Evolutionary conservation across 73 alveolate genomes (phyloP), one percentile per base, ranked within the genome.

Genomic region (Halteria grandinella): DNA sequence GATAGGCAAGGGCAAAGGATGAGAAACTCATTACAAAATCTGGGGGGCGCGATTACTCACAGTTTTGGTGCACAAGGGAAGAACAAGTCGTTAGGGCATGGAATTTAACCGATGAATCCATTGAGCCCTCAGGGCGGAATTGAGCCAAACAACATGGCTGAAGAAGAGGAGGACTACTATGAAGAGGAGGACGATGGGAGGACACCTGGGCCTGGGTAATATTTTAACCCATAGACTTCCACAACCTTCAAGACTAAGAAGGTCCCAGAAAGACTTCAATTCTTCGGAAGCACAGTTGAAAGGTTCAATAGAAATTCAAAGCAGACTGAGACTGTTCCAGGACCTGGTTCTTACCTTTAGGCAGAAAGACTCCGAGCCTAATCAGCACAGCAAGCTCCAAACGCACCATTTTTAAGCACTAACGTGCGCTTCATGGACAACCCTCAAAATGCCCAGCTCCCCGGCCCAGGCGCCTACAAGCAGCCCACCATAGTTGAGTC

Each of bases 161-260:
- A n/a, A n/a, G n/a, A 72, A 50, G 74, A 71, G 23, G 83, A 69
- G 24, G 90, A 86, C 8, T 75, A 75, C 50, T 75, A 69, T 10
- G 62, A 28, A 0, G 90, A 75, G n/a, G 84, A 58, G 11, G 91
- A 79, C 36, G 90, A 83, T 2, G 77, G 55, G 33, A 47, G 32
- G 15, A 57, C 83, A n/a, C 93, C 92, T 28, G 95, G 95, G n/a
- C 95, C 95, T 14, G 95, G 95, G 27, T 29, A 48, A 34, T 88
- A 88, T 55, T 66, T 36, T 24, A 36, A 36, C 47, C 58, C 64
- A 3, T 66, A 88, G 27, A 51, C 54, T 7, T 63, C 41, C 12
- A 34, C 93, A 0, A 48, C 93, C 4, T 79, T 83, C 50, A 63
- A 66, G 20, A 60, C 62, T 2, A 52, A 48, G 23, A 24, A 36